Evolutionary conservation across 164 flowering plant genomes (phyloP).

Genomic region (Aristolochia californica): DNA sequence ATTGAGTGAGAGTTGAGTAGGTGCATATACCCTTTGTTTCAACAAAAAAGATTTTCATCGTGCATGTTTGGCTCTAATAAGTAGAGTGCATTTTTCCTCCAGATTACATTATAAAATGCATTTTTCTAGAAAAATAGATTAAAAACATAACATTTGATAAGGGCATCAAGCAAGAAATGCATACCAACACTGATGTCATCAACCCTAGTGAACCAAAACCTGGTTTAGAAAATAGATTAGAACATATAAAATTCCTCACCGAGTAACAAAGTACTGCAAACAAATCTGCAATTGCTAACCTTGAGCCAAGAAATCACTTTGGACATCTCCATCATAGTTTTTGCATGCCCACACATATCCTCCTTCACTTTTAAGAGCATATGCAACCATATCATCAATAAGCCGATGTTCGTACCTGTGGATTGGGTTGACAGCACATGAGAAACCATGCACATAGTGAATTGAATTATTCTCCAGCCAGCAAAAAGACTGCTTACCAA

Average conservation of each 20-base stretch:
- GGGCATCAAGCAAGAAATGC: conserved; percentile 1
- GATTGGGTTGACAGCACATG: conserved; percentile 4
- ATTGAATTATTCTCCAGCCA: not conserved
- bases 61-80: too few species aligned
- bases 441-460: not conserved
- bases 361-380: conserved; percentile 92
- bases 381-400: conserved; percentile 98
- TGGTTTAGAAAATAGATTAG: conserved; percentile 11
- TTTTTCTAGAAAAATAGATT: too few species aligned
- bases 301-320: conserved; percentile 98
- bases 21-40: too few species aligned
- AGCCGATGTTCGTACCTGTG: conserved; percentile 93
- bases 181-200: conserved; percentile 95
- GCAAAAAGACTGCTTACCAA: conserved; percentile 35
- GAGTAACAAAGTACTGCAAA: not conserved
- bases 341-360: conserved; percentile 99
- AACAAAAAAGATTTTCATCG: too few species aligned
- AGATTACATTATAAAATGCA: too few species aligned
- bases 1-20: not conserved
- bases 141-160: not conserved
- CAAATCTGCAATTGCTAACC: conserved; percentile 29
- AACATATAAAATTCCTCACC: not conserved
- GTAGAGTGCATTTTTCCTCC: too few species aligned
- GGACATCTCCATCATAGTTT: conserved; percentile 97
- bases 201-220: conserved; percentile 96